Evolutionary conservation across 768 basidiomycete species (phyloP), one percentile per base, ranked within the genome.

Genomic region (Sistotremastrum suecicum): DNA sequence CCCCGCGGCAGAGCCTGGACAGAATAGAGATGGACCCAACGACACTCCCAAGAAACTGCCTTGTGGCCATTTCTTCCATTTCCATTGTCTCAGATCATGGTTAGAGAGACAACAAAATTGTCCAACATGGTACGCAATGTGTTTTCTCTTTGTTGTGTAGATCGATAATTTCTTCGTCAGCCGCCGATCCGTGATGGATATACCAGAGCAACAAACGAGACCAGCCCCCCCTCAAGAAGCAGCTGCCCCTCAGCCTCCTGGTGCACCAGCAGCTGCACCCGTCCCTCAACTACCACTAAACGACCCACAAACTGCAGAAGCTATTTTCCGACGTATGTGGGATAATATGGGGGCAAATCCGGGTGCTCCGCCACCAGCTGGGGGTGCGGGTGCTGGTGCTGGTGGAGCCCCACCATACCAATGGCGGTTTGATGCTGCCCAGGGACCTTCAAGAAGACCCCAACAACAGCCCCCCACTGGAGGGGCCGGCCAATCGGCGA

Each of bases 81-180:
- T 97, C 60, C 80, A 97, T 57, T 99, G 95, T 62, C 73, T 99
- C 51, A 75, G 90, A 37, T 92, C 89, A 20, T 99, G 95, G 95
- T 73, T 99, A 30, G 95, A 99, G 62, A 75, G 95, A 39, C 95
- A 99, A 61, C 95, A 98, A 62, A 98, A 87, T 54, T 99, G 95
- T 60, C 95, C 95, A 1, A 99, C 95, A 37, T 99, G 94, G 94
- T 94, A 42, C 62, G 81, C 62, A 20, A 7, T 34, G 20, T 36
- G 28, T 11, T 42, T 5, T 11, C 44, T 30, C 37, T 34, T 40
- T 50, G 41, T 45, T 35, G 11, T 10, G 20, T 44, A n/a, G 11
- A 7, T 28, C 38, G 34, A 37, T 49, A 37, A 49, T 34, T 9
- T 41, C 11, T 45, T 8, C 1, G 39, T n/a, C 47, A 87, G 86